Percentiles rank a stretch among this genome's conserved stretches.
Evolutionary conservation across 768 basidiomycete genomes (phyloP).

Genomic region (Suillus luteus): DNA sequence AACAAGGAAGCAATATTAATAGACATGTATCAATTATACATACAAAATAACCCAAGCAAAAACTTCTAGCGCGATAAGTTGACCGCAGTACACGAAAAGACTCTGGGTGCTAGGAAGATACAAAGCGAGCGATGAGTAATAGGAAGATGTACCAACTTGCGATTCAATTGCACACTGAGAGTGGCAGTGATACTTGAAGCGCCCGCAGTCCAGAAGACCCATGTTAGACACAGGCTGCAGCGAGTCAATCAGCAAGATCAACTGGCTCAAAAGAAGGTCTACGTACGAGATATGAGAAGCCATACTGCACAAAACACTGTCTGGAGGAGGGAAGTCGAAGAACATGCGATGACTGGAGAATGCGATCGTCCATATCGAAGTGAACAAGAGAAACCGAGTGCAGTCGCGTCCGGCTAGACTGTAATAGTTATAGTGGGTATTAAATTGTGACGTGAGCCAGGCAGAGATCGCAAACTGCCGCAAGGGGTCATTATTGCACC

Average conservation of each 20-base stretch:
- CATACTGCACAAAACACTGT: conserved; percentile 58
- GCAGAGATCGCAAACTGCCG: conserved; percentile 67
- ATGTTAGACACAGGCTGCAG: conserved; percentile 64
- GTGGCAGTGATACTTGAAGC: conserved; percentile 70
- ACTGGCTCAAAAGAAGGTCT: conserved; percentile 8
- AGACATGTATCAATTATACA: conserved; percentile 23
- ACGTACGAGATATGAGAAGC: conserved; percentile 64
- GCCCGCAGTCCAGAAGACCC: conserved; percentile 77
- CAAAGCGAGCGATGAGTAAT: conserved; percentile 1
- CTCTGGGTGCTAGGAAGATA: conserved; percentile 37
- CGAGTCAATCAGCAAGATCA: conserved; percentile 1
- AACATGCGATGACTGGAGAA: conserved; percentile 51
- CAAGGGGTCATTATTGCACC: background rate
- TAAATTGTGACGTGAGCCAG: conserved; percentile 68
- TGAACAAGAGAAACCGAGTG: conserved; percentile 67
- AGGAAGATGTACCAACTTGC: conserved; percentile 46
- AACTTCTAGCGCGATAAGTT: conserved; percentile 72
- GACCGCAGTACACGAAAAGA: conserved; percentile 64
- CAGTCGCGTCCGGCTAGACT: conserved; percentile 55
- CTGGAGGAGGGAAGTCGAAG: conserved; percentile 55
- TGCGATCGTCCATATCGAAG: conserved; percentile 68
- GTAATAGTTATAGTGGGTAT: conserved; percentile 53
- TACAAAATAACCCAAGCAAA: conserved; percentile 80
- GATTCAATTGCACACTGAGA: conserved; percentile 70
- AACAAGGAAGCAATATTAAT: background rate